Conservation (phyloP, 257 asterid species). For the Solanum corneliomulleri region DNA sequence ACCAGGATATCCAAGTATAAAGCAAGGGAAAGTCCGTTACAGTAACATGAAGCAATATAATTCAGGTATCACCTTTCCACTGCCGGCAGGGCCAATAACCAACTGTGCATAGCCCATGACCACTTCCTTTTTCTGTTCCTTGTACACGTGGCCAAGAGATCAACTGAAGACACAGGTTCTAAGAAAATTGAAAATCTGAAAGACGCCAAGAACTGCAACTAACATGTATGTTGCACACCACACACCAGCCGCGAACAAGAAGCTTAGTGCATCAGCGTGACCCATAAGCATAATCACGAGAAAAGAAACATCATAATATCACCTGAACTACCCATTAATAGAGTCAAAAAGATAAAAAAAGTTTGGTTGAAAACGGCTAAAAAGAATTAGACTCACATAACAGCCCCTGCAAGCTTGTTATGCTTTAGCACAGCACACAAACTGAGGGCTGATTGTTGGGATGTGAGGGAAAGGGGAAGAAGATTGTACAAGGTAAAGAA, state of each 20-base stretch:
- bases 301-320: conserved; percentile 21
- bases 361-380: neutral
- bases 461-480: neutral
- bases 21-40: neutral
- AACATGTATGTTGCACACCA: conserved; percentile 71
- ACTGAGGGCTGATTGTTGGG: neutral
- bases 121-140: conserved; percentile 3
- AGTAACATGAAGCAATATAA: neutral
- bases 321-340: conserved; percentile 24
- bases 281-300: conserved; percentile 41
- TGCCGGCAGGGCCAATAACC: conserved; percentile 98
- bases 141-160: neutral
- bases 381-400: neutral
- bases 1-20: neutral
- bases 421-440: neutral
- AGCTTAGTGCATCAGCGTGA: conserved; percentile 34
- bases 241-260: conserved; percentile 54
- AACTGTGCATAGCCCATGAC: conserved; percentile 90
- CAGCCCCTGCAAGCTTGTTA: neutral
- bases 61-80: conserved; percentile 70
- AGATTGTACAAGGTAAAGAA: neutral
- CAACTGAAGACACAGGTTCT: conserved; percentile 20
- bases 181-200: conserved; percentile 33
- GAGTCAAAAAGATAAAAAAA: neutral
- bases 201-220: conserved; percentile 57